phyloP scores from a whole-genome alignment of 2,329 filamentous ascomycete species.

The Colletotrichum endophyticum region DNA sequence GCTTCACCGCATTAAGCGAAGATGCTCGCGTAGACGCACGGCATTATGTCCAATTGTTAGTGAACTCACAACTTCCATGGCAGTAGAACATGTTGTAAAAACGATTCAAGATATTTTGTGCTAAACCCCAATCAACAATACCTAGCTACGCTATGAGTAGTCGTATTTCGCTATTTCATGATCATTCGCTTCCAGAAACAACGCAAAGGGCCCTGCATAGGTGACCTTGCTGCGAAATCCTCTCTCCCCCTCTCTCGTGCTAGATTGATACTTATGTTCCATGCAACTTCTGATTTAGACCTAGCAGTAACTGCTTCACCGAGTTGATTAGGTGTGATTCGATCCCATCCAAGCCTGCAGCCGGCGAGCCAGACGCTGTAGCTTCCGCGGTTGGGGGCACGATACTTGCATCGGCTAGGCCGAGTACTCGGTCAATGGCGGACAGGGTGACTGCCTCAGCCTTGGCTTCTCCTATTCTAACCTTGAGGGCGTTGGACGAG shows the following conservation, averaged over 20 bases:
- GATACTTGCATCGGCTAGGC: constrained; percentile 49
- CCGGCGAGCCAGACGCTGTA: not conserved
- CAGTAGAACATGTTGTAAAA: not conserved
- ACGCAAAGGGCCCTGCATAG: not conserved
- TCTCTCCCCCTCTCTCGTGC: not conserved
- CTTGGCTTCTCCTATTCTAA: constrained; percentile 42
- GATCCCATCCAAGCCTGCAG: constrained; percentile 39
- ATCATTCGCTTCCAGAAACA: constrained; percentile 12
- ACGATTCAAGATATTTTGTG: constrained; percentile 9
- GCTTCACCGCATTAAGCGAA: no score
- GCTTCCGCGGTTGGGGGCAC: constrained; percentile 30
- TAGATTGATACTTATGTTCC: constrained; percentile 1
- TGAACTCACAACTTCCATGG: no score
- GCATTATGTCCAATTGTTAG: no score
- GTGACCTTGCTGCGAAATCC: not conserved
- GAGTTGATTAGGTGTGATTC: constrained; percentile 47
- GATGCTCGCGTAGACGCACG: no score
- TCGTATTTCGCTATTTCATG: constrained; percentile 15
- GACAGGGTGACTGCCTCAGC: constrained; percentile 54
- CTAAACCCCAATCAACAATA: not conserved
- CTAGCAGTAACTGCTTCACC: constrained; percentile 41
- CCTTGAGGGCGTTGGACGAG: constrained; percentile 47
- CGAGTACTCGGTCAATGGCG: constrained; percentile 55
- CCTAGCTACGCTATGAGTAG: not conserved
- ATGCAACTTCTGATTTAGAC: constrained; percentile 43